Base-by-base conservation (phyloP, 1,284 basidiomycete species). In the Boletus mariae region DNA sequence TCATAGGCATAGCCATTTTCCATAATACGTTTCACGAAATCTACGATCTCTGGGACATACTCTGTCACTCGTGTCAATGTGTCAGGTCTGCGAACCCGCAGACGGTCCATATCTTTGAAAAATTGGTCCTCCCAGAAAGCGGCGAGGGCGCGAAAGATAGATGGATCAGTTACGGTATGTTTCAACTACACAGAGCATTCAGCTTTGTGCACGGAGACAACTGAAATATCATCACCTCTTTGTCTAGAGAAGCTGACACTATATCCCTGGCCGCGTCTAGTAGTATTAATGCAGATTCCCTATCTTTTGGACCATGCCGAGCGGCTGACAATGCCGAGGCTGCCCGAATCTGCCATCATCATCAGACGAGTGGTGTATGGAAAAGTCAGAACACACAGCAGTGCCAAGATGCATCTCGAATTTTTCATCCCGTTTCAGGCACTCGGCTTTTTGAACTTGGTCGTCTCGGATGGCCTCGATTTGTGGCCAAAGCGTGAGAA, bases 61-160 rank as follows among this genome's bases (percentile, higher is more conserved):
- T 99, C 97, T 15, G 94, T 96, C 13, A 99, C 97, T 38, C 97
- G 86, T 3, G 97, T 99, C 52, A 98, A 74, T 1, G 85, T 93
- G 68, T 95, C 93, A 15, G 97, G 95, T 32, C 87, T 84, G 54
- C 90, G 85, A 48, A 99, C 91, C 57, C 83, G 84, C 28, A 99
- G 80, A 13, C 87, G 84, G 31, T 77, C 76, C 97, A 99, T 99
- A 68, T 98, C 95, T 43, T 87, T 77, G 75, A 98, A 96, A 75
- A 93, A 99, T 51, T 84, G 80, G 29, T 74, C 76, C 73, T 99
- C 97, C 95, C 95, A 98, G 68, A 87, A 87, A 9, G 91, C 82
- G 1, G 97, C 88, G 5, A 97, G 80, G 20, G 83, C 78, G 47
- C 92, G 87, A 62, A 91, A 96, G 53, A 99, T 85, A 11, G 84